These are phyloP conservation scores for Kuraishia cidri DNA, from an alignment of 805 yeast species.

Conservation along the genomic window DNA sequence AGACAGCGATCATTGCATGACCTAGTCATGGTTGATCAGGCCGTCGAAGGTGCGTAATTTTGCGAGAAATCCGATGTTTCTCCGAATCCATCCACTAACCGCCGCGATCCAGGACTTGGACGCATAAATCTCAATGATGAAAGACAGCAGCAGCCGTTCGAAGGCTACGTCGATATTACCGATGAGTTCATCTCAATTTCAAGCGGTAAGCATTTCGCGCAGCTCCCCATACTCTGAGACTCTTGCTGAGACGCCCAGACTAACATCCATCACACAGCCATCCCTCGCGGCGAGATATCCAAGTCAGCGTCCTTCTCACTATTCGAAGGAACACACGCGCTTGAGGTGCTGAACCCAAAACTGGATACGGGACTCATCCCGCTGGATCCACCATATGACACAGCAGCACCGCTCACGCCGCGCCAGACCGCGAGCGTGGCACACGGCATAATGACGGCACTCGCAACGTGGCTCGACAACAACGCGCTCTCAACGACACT, in stretches of 20 bases:
- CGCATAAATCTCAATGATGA: too few relatives aligned
- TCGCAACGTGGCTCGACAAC: constrained; percentile 71
- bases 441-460: constrained; percentile 41
- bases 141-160: too few relatives aligned
- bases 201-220: constrained; percentile 6
- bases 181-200: constrained; percentile 32
- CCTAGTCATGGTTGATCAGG: too few relatives aligned
- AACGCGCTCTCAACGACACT: constrained; percentile 71
- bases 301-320: constrained; percentile 55
- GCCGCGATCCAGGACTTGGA: too few relatives aligned
- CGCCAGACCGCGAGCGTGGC: constrained; percentile 33
- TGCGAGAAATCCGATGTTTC: too few relatives aligned
- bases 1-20: too few relatives aligned
- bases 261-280: constrained; percentile 10
- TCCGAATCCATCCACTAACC: too few relatives aligned
- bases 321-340: constrained; percentile 80
- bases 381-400: constrained; percentile 38
- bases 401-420: constrained; percentile 24
- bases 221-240: too few relatives aligned
- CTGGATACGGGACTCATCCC: constrained; percentile 73
- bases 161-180: constrained; percentile 44
- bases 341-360: constrained; percentile 63
- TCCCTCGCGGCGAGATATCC: constrained; percentile 47
- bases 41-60: too few relatives aligned
- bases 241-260: too few relatives aligned